These are phyloP conservation scores for Tulasnella sp. DNA, from an alignment of 768 basidiomycete species.

Conservation along the genomic window DNA sequence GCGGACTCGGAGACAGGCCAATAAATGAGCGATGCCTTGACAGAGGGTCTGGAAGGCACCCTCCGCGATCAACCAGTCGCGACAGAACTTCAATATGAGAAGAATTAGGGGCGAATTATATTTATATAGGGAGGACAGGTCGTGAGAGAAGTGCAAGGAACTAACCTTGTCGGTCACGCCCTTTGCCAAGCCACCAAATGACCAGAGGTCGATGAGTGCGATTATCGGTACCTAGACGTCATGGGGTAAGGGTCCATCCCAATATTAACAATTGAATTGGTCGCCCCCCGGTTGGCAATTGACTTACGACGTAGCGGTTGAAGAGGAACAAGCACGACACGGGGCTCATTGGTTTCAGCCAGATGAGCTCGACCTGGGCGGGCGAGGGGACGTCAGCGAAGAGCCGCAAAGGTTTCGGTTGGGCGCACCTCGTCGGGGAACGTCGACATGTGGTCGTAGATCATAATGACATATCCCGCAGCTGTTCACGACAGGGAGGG, in stretches of 20 bases:
- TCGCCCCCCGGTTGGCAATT: background rate
- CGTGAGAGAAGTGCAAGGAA: background rate
- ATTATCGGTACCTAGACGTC: conserved; percentile 25
- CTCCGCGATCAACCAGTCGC: conserved; percentile 3
- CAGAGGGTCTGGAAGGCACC: conserved; percentile 20
- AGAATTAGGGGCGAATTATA: background rate
- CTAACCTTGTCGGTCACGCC: background rate
- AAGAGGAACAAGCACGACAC: conserved; percentile 26
- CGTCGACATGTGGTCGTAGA: conserved; percentile 26
- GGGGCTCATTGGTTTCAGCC: conserved; percentile 18
- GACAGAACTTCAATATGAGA: background rate
- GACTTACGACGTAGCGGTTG: conserved; percentile 25
- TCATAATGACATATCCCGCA: conserved; percentile 20
- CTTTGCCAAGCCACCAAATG: conserved; percentile 24
- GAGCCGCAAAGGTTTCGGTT: background rate
- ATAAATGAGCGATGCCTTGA: background rate
- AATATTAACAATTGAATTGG: background rate
- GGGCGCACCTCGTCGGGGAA: conserved; percentile 25
- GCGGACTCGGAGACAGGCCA: conserved; percentile 18
- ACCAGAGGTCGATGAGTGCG: conserved; percentile 1
- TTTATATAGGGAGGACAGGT: background rate
- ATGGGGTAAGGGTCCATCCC: background rate
- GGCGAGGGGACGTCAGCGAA: background rate
- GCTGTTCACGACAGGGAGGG: background rate
- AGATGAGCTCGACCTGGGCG: conserved; percentile 23